Evolutionary conservation across 305 asterid genomes (phyloP).

Genomic region (Coffea humblotiana): DNA sequence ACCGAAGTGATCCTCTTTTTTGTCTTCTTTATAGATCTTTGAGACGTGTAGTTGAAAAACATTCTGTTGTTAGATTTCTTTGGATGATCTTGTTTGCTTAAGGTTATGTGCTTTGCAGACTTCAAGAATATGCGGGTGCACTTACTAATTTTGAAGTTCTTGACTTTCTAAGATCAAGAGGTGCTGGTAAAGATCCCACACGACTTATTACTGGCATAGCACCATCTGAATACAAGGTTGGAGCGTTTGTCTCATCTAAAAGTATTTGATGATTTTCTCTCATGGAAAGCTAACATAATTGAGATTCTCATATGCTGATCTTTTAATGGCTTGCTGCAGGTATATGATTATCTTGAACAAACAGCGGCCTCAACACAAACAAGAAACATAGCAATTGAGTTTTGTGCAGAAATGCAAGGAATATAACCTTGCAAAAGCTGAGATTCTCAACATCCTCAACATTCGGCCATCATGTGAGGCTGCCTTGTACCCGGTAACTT

Average conservation of each 20-base stretch:
- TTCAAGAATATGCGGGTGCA: constrained; percentile 55
- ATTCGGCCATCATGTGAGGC: constrained; percentile 57
- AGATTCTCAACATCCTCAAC: constrained; percentile 66
- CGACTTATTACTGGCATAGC: constrained; percentile 55
- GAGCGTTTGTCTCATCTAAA: neutral
- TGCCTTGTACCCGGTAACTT: constrained; percentile 62
- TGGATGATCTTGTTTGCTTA: neutral
- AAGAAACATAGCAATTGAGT: constrained; percentile 39
- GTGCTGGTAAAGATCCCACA: constrained; percentile 74
- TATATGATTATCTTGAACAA: constrained; percentile 67
- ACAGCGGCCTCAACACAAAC: constrained; percentile 69
- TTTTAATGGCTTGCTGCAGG: constrained; percentile 36
- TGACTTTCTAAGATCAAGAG: constrained; percentile 71
- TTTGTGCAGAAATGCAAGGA: constrained; percentile 44
- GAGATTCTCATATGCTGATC: constrained; percentile 2
- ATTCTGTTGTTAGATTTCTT: neutral
- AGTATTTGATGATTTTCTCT: neutral
- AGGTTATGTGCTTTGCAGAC: constrained; percentile 37
- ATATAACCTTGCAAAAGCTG: constrained; percentile 64
- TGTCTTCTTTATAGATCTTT: constrained; percentile 2
- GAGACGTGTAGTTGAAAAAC: neutral
- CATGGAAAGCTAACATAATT: neutral
- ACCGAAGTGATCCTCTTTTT: neutral
- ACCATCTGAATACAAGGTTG: constrained; percentile 78
- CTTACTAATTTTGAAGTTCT: constrained; percentile 85